Percentiles rank a stretch among this genome's conserved stretches.
Conservation (phyloP, 2,329 filamentous ascomycete genomes). For the Setomelanomma holmii region DNA sequence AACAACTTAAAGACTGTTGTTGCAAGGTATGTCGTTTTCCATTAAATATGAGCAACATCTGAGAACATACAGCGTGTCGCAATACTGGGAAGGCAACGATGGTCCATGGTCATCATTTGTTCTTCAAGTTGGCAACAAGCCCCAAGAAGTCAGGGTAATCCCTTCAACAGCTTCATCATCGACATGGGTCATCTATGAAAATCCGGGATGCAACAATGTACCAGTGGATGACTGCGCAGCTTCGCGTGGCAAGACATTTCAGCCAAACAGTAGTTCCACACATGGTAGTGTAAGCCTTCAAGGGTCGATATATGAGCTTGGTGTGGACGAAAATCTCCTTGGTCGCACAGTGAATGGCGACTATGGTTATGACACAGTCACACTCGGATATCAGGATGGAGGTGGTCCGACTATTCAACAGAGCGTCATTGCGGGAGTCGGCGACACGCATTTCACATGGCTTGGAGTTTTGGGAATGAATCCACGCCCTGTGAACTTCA, state of each 20-base stretch:
- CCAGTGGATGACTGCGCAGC: conserved; percentile 33
- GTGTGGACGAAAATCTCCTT: conserved; percentile 1
- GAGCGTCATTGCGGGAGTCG: conserved; percentile 48
- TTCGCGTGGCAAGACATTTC: conserved; percentile 38
- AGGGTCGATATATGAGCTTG: not conserved
- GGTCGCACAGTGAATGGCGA: conserved; percentile 36
- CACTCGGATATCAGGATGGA: conserved; percentile 24
- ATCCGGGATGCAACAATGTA: conserved; percentile 25
- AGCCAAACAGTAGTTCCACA: conserved; percentile 39
- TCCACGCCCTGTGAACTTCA: conserved; percentile 44
- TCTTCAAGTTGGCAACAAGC: conserved; percentile 30
- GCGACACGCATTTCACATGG: conserved; percentile 40
- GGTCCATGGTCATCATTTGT: conserved; percentile 38
- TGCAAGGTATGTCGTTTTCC: not conserved
- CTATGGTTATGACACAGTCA: conserved; percentile 46
- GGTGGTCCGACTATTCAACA: conserved; percentile 29
- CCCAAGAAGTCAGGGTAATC: conserved; percentile 30
- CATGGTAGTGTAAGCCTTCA: conserved; percentile 25
- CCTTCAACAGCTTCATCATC: conserved; percentile 42
- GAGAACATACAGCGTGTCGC: conserved; percentile 15
- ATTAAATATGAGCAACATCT: not conserved
- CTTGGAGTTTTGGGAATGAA: conserved; percentile 27
- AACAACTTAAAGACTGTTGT: not conserved
- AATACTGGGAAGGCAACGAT: conserved; percentile 37
- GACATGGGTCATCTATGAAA: conserved; percentile 35